These are phyloP conservation scores for Boletales sp. DNA, from an alignment of 768 basidiomycete genomes.

Conservation along the genomic window DNA sequence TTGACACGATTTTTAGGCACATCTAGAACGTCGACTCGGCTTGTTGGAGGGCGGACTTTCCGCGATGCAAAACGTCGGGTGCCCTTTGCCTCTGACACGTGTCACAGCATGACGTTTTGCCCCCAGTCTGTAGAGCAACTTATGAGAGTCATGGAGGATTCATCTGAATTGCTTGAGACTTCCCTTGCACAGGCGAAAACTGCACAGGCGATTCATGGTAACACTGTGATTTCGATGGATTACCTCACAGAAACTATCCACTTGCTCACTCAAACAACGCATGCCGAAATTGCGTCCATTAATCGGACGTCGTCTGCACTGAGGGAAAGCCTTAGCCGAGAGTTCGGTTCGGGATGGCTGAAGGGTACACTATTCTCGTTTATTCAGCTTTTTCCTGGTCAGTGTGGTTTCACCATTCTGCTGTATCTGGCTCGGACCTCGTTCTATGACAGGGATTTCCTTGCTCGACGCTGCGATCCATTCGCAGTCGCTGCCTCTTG, in stretches of 20 bases:
- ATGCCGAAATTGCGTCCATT: constrained; percentile 44
- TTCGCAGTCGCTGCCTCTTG: constrained; percentile 27
- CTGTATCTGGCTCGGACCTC: neutral
- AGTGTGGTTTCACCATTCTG: constrained; percentile 8
- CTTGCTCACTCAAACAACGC: constrained; percentile 37
- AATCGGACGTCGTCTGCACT: constrained; percentile 39
- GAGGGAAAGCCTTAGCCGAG: constrained; percentile 25
- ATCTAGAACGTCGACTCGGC: constrained; percentile 27
- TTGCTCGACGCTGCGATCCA: constrained; percentile 11
- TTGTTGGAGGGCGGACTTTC: constrained; percentile 22
- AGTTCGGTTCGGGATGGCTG: constrained; percentile 18
- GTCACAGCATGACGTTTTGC: constrained; percentile 14
- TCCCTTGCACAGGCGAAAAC: constrained; percentile 30
- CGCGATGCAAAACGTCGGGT: constrained; percentile 30
- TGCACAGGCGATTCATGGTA: constrained; percentile 35
- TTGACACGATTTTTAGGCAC: constrained; percentile 23
- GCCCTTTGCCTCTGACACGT: constrained; percentile 6
- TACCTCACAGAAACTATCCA: constrained; percentile 35
- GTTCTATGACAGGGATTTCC: constrained; percentile 9
- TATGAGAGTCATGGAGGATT: constrained; percentile 11
- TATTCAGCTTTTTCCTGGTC: constrained; percentile 22
- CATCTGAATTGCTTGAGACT: constrained; percentile 29
- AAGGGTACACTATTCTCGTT: constrained; percentile 12
- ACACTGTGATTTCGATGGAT: constrained; percentile 33
- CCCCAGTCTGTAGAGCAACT: constrained; percentile 21